Evolutionary conservation across 192 early-diverging fungal species (phyloP).

Genomic region (Rhizoclosmatium sp.): DNA sequence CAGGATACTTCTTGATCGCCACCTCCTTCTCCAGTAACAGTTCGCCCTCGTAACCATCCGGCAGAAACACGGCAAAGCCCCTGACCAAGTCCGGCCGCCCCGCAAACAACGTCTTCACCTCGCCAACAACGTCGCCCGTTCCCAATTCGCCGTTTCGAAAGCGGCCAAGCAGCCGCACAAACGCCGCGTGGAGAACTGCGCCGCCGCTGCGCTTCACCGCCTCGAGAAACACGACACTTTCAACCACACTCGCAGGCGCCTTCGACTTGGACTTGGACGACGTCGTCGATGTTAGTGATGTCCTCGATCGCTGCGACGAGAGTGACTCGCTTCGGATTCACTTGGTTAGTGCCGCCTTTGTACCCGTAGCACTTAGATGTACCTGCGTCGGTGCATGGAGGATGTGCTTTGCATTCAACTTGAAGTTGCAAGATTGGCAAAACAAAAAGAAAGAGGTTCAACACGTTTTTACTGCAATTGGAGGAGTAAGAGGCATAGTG

Average conservation of each 20-base stretch:
- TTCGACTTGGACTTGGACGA: not conserved
- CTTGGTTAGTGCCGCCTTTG: no score
- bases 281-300: not conserved
- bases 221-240: not conserved
- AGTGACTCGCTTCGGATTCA: no score
- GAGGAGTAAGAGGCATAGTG: not conserved
- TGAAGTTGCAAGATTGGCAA: no score
- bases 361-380: no score
- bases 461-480: not conserved
- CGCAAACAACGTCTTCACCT: not conserved
- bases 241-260: no score
- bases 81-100: not conserved
- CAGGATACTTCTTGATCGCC: no score
- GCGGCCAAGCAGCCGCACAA: not conserved
- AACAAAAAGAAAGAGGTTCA: no score
- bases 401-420: no score
- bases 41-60: not conserved
- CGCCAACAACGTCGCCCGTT: not conserved
- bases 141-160: not conserved
- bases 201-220: not conserved
- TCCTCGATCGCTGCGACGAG: not conserved
- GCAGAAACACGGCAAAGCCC: not conserved
- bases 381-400: no score
- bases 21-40: no score
- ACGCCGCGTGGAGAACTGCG: not conserved